Evolutionary conservation across 2,329 filamentous ascomycete genomes (phyloP).

Genomic region (Trichoderma harzianum): DNA sequence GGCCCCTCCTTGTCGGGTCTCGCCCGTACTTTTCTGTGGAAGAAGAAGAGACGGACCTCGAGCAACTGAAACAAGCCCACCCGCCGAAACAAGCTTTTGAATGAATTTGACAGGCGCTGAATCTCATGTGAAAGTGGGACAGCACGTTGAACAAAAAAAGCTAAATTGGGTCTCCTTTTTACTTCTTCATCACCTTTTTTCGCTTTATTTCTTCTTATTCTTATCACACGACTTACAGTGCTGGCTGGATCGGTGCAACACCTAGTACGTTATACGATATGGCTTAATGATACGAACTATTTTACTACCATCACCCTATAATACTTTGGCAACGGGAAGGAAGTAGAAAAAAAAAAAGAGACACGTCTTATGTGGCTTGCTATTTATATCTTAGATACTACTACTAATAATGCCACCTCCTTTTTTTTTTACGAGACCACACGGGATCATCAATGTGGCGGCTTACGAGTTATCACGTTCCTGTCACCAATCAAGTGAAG

Average conservation of each 20-base stretch:
- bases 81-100: not conserved
- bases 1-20: constrained; percentile 46
- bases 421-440: constrained; percentile 11
- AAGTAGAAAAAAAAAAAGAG: not conserved
- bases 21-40: constrained; percentile 29
- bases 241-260: constrained; percentile 19
- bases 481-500: constrained; percentile 4
- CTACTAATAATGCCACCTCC: constrained; percentile 1
- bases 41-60: not conserved
- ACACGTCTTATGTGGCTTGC: constrained; percentile 11
- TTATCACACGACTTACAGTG: constrained; percentile 10
- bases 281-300: constrained; percentile 12
- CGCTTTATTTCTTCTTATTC: not conserved
- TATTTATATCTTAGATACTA: constrained; percentile 11
- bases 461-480: constrained; percentile 2
- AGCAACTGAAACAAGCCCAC: not conserved
- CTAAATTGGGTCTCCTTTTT: not conserved
- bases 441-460: constrained; percentile 14
- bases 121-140: not conserved
- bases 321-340: not conserved
- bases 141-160: not conserved
- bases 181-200: not conserved
- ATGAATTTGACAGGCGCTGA: not conserved
- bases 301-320: not conserved
- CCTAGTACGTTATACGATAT: constrained; percentile 13